These are phyloP conservation scores for Termitomyces sp. DNA, from an alignment of 768 basidiomycete species.

Conservation along the genomic window DNA sequence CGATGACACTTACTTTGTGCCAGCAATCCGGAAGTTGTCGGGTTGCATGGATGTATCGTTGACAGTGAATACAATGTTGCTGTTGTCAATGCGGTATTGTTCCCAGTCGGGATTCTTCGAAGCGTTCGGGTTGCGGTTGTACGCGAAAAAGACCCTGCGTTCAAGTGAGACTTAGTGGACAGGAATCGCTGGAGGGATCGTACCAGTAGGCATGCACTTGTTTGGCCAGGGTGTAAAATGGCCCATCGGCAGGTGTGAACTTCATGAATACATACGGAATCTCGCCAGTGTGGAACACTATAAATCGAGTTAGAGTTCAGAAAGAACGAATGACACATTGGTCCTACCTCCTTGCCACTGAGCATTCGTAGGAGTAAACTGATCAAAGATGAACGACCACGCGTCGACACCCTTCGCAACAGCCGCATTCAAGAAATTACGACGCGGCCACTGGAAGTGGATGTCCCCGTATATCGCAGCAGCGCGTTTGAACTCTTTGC, in stretches of 20 bases:
- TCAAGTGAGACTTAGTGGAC: neutral
- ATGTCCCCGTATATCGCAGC: slow-evolving; percentile 18
- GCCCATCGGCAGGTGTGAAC: slow-evolving; percentile 10
- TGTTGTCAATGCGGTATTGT: neutral
- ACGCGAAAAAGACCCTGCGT: slow-evolving; percentile 15
- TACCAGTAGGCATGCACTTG: slow-evolving; percentile 17
- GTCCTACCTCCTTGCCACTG: slow-evolving; percentile 16
- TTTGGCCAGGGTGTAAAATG: slow-evolving; percentile 11
- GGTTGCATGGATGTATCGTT: slow-evolving; percentile 10
- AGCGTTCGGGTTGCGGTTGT: slow-evolving; percentile 11
- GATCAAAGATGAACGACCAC: slow-evolving; percentile 15
- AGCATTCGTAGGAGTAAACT: slow-evolving; percentile 8
- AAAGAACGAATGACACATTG: neutral
- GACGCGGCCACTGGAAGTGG: slow-evolving; percentile 17
- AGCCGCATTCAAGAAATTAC: slow-evolving; percentile 13
- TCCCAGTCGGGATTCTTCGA: slow-evolving; percentile 9
- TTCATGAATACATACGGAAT: slow-evolving; percentile 19
- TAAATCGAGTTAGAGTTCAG: neutral
- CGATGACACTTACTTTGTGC: slow-evolving; percentile 9
- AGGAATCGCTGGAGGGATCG: neutral
- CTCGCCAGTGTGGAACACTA: slow-evolving; percentile 16
- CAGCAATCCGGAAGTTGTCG: slow-evolving; percentile 11
- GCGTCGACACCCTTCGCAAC: slow-evolving; percentile 8
- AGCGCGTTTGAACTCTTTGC: slow-evolving; percentile 16
- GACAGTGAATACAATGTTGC: slow-evolving; percentile 8